Evolutionary conservation across 2,329 filamentous ascomycete genomes (phyloP).

Genomic region (Eutypa lata): DNA sequence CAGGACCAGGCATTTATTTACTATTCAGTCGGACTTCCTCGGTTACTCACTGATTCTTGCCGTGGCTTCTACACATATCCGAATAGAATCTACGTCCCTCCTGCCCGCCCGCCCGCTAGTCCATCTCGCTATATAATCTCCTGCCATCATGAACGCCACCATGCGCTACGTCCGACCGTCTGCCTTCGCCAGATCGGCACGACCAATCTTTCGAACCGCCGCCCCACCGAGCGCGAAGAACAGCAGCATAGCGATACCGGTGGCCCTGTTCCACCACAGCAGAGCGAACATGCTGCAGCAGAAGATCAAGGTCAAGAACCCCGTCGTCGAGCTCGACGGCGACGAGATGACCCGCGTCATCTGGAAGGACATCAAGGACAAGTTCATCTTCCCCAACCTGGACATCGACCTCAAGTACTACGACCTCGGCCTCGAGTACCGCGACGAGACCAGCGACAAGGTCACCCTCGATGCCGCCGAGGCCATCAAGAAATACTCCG

Average conservation of each 20-base stretch:
- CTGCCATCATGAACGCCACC: slow-evolving; percentile 26
- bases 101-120: neutral
- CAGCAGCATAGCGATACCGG: slow-evolving; percentile 23
- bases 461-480: slow-evolving; percentile 93
- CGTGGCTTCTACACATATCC: neutral
- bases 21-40: neutral
- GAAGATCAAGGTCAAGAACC: slow-evolving; percentile 99
- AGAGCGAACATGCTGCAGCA: slow-evolving; percentile 56
- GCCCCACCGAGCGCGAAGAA: slow-evolving; percentile 15
- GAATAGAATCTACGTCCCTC: neutral
- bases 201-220: slow-evolving; percentile 15
- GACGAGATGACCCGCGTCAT: slow-evolving; percentile 98
- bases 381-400: slow-evolving; percentile 94
- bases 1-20: neutral
- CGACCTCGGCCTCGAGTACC: slow-evolving; percentile 88
- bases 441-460: slow-evolving; percentile 93
- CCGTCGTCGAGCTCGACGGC: slow-evolving; percentile 95
- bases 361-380: slow-evolving; percentile 99
- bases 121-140: neutral
- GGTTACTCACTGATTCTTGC: neutral
- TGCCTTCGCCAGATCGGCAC: slow-evolving; percentile 22
- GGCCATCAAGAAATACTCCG: slow-evolving; percentile 98
- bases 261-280: slow-evolving; percentile 31
- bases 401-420: slow-evolving; percentile 99
- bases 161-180: slow-evolving; percentile 26